Evolutionary conservation across 176 grass and related monocot species (phyloP).

Genomic region (Tillandsia leiboldiana): DNA sequence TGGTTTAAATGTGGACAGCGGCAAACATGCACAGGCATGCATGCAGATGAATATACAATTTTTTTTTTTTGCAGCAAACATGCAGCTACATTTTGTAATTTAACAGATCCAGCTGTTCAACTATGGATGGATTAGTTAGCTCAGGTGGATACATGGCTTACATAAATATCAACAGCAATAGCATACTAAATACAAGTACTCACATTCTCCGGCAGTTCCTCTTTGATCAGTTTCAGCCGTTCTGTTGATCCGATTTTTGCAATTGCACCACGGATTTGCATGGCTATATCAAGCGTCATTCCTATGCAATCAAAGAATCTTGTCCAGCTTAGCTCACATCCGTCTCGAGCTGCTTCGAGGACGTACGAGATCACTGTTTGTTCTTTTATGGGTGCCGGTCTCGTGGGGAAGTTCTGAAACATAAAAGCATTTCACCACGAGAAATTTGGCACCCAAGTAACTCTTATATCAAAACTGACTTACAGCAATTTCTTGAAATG

Average conservation of each 20-base stretch:
- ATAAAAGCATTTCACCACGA: conserved; percentile 9
- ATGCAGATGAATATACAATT: too few relatives aligned
- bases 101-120: background rate
- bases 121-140: background rate
- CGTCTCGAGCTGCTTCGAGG: conserved; percentile 72
- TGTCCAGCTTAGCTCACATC: conserved; percentile 68
- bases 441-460: background rate
- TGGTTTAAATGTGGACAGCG: too few relatives aligned
- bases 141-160: too few relatives aligned
- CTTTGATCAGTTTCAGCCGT: conserved; percentile 73
- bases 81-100: too few relatives aligned
- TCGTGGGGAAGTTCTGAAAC: conserved; percentile 48
- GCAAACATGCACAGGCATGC: too few relatives aligned
- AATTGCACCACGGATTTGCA: conserved; percentile 44
- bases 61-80: too few relatives aligned
- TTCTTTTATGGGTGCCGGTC: conserved; percentile 75
- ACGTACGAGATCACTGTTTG: conserved; percentile 63
- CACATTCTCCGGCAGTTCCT: conserved; percentile 72
- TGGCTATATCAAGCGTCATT: conserved; percentile 57
- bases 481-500: conserved; percentile 77
- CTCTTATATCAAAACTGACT: conserved; percentile 19
- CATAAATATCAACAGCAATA: too few relatives aligned
- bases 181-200: conserved; percentile 1
- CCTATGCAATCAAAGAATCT: conserved; percentile 66
- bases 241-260: conserved; percentile 65